Evolutionary conservation across 78 protist genomes (phyloP), one percentile per base, ranked within the genome.

Genomic region (Planoprotostelium fungivorum): DNA sequence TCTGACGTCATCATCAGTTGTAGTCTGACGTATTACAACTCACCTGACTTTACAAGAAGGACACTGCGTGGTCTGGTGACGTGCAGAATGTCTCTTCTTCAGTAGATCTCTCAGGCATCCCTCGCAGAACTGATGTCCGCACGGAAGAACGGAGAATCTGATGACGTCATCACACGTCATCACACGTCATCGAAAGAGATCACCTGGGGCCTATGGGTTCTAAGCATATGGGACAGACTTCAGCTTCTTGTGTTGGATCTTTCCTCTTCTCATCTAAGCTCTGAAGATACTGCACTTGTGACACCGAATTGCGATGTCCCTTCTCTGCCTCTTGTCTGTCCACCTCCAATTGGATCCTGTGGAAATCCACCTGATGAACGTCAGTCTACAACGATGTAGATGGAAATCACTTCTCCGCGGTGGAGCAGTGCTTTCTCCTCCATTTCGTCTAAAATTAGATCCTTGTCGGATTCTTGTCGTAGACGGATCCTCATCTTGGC

Each of bases 101-200:
- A 92, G 87, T 90, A 89, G 84, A 38, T 31, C 87, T 89, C 73
- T 73, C 0, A 88, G 35, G 84, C 94, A 92, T 28, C 63, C 90
- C 39, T 92, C 89, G 51, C 94, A 92, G 85, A 89, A 89, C 1
- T 83, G 29, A 34, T 92, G 94, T 16, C 94, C 94, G 85, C 94
- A 92, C 0, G 84, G 28, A 5, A 92, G 35, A 51, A 51, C 16
- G 31, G 73, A 51, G 73, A 5, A 51, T 51, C 73, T 51, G 16
- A 5, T 25, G 16, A 5, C 31, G 16, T 5, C n/a, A n/a, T n/a
- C n/a, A n/a, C n/a, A n/a, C n/a, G n/a, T n/a, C n/a, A n/a, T n/a
- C n/a, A n/a, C n/a, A n/a, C n/a, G n/a, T 51, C 73, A 25, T 51
- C 73, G 73, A 51, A 51, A 51, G n/a, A n/a, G 5, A 25, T 51